Evolutionary conservation across 345 rosid species (phyloP), one percentile per base, ranked within the genome.

Genomic region (Brassica cretica): DNA sequence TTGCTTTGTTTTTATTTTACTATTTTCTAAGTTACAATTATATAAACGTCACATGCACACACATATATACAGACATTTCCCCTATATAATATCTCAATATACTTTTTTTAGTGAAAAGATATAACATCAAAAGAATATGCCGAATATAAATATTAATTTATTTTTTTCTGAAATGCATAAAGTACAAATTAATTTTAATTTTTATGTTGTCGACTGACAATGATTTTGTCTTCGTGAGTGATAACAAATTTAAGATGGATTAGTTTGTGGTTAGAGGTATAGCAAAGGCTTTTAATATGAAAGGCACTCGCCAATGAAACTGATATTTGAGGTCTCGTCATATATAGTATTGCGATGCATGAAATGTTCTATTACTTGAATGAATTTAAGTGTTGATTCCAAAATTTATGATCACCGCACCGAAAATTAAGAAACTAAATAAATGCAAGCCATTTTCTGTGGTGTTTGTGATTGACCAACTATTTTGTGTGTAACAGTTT

Each of bases 261-360:
- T 53, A 71, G 80, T 77, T 53, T 77, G 71, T 51, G 60, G 76
- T 71, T 70, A 64, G 59, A 64, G 27, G 55, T 70, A 15, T 63
- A 69, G n/a, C 64, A 15, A 64, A 55, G 11, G 59, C 7, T 25
- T 44, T 77, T 33, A 77, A 70, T 71, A 51, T 63, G 71, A 66
- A 64, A 64, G 76, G 10, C 59, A 56, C 15, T 53, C n/a, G 3
- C 61, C 76, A 64, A 55, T 15, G 66, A 77, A 25, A 25, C 18
- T 64, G 25, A 71, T 55, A 27, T 69, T n/a, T n/a, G 18, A 61
- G 33, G 73, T 60, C 35, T 76, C 62, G 29, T 68, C 78, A 19
- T 35, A 10, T 55, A 58, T 12, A 67, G 27, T 60, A 27, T 0
- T 8, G 25, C 32, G 19, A 15, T 56, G 58, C 33, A 66, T 55